Evolutionary conservation across 805 yeast species (phyloP), one percentile per base, ranked within the genome.

Genomic region (Yamadazyma laniorum): DNA sequence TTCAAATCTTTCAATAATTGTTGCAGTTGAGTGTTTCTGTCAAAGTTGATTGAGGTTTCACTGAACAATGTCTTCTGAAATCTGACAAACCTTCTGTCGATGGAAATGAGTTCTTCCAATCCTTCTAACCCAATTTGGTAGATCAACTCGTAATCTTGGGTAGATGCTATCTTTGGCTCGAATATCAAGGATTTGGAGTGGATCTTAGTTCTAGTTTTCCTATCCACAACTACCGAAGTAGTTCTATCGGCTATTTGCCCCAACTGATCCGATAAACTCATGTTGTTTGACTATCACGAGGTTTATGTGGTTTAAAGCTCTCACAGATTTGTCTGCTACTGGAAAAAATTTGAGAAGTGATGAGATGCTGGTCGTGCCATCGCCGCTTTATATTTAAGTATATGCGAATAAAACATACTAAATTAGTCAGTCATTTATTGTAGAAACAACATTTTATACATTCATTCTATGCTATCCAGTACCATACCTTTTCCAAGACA

Each of bases 141-240:
- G 41, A 93, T 80, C 31, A 82, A 72, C 50, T 89, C 96, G 53
- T 78, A 90, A 59, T 93, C 99, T 66, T 93, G 98, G 25, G 90
- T 77, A n/a, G 95, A 86, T 13, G 99, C 99, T 44, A 79, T 80
- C 51, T 82, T 80, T 7, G 96, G 74, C 29, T 87, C 95, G 59
- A 83, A 90, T 18, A 93, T 75, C 47, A 93, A 76, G 33, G 99
- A 93, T 27, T 87, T 82, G 26, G 95, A 80, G 56, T 93, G 99
- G 41, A 89, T 67, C 60, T 84, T 85, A 45, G 89, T 86, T 59
- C 97, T 74, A 51, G 78, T 74, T 61, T 89, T 89, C 59, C 97
- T 78, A 58, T 91, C 97, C 46, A 85, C 70, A 2, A 89, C 88
- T 37, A 85, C 78, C 25, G 91, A 78, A 32, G 83, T 79, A 36